These are phyloP conservation scores for Stenogyne calaminthoides DNA, from an alignment of 305 asterid genomes.

Conservation along the genomic window DNA sequence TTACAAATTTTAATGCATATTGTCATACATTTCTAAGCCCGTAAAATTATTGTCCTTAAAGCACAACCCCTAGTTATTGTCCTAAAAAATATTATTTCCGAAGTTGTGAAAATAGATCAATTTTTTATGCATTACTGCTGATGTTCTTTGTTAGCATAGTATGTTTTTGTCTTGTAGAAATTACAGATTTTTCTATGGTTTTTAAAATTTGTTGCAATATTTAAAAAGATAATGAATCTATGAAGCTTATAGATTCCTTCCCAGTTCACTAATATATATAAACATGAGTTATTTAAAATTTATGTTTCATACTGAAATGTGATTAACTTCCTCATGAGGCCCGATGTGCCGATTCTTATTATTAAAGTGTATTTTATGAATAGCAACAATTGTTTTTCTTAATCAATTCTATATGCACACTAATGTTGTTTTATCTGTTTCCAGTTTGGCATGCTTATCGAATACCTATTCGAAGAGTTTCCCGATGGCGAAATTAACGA, in stretches of 20 bases:
- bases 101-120: neutral
- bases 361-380: neutral
- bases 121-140: neutral
- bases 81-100: too few relatives aligned
- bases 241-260: neutral
- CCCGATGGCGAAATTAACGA: constrained; percentile 64
- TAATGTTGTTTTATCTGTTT: constrained; percentile 35
- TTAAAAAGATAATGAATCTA: neutral
- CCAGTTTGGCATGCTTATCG: constrained; percentile 96
- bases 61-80: too few relatives aligned
- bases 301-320: constrained; percentile 17
- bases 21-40: too few relatives aligned
- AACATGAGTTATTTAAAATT: constrained; percentile 13
- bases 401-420: neutral
- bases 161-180: neutral
- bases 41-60: too few relatives aligned
- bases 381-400: neutral
- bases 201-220: neutral
- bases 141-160: neutral
- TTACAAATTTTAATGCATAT: too few relatives aligned
- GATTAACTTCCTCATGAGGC: constrained; percentile 12
- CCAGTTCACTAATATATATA: too few relatives aligned
- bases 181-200: neutral
- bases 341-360: neutral
- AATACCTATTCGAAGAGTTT: constrained; percentile 65